Evolutionary conservation across 805 yeast genomes (phyloP), one percentile per base, ranked within the genome.

Genomic region (Clavispora santaluciae): DNA sequence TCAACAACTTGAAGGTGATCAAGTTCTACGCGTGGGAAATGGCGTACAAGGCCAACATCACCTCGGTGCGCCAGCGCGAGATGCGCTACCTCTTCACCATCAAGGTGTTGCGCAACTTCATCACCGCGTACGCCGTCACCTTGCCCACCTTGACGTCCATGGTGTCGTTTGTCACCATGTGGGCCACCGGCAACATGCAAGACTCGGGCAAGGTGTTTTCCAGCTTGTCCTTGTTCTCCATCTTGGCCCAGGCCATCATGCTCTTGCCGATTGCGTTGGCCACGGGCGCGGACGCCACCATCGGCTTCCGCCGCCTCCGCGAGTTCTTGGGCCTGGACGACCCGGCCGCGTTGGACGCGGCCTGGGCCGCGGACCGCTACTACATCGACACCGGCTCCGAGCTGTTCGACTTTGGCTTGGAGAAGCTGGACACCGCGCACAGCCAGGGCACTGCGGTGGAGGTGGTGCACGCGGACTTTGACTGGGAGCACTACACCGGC

Each of bases 11-110:
- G 45, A 70, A 70, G 48, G 55, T 70, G 22, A 68, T 70, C 51
- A 70, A 70, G 53, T 70, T 62, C 40, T 70, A 69, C 47, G 70
- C 74, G 11, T 70, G 76, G 76, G 76, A 70, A 53, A 23, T 57
- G 39, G 71, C 76, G 15, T 70, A 70, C 54, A 61, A 62, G 46
- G 40, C 53, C 30, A 58, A 51, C 43, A 61, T 70, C 36, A 55
- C 65, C 22, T 48, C 56, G n/a, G 59, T 61, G n/a, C 56, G 76
- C 44, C 57, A 53, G 22, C 45, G 53, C 16, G 76, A 70, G 54
- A 68, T 69, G 73, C 57, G 56, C 39, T 54, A 59, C 42, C 51
- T 66, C 38, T 68, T 66, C 49, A 61, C 64, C n/a, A 68, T 70
- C 44, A 64, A 69, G 48, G 63, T 68, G 1, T 51, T 70, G 49